Evolutionary conservation across 1,284 basidiomycete species (phyloP), one percentile per base, ranked within the genome.

Genomic region (Peniophora sp.): DNA sequence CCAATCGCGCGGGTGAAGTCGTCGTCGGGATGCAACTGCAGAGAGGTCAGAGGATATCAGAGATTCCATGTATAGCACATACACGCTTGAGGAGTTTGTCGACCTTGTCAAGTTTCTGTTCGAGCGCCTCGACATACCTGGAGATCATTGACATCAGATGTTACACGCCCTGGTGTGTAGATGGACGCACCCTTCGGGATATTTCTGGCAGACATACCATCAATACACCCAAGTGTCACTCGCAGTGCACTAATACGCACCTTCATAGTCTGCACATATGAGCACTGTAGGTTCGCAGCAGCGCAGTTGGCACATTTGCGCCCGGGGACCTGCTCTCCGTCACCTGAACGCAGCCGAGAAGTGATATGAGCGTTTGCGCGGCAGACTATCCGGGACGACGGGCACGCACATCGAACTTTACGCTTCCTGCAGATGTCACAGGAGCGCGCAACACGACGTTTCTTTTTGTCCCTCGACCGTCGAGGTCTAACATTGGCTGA

Each of bases 171-270:
- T n/a, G n/a, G n/a, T n/a, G n/a, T 6, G 23, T 9, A 22, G n/a
- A 25, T 14, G 14, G 39, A 35, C 6, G 17, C 12, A 45, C 9
- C 27, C 38, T 11, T 12, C 24, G n/a, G 66, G 76, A 52, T 61
- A 92, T 77, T 87, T 88, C 69, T 92, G 89, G 0, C 89, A 85
- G 23, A 88, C n/a, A n/a, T 89, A 87, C 38, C 89, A 80, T 70
- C 89, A 85, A 78, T 90, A 45, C 5, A 22, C 9, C 3, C 8
- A 16, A 23, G n/a, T 24, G 44, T 9, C 44, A 45, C 12, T 45
- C 6, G 8, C 20, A 22, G n/a, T 8, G 14, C 8, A 22, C 62
- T 41, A n/a, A n/a, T n/a, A 67, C 71, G 45, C 55, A 84, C 83
- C 75, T 83, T 83, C 24, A 82, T 78, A 1, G 78, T 77, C 61